Conservation (phyloP, 352 stramenopile species). For the Phytophthora pisi region DNA sequence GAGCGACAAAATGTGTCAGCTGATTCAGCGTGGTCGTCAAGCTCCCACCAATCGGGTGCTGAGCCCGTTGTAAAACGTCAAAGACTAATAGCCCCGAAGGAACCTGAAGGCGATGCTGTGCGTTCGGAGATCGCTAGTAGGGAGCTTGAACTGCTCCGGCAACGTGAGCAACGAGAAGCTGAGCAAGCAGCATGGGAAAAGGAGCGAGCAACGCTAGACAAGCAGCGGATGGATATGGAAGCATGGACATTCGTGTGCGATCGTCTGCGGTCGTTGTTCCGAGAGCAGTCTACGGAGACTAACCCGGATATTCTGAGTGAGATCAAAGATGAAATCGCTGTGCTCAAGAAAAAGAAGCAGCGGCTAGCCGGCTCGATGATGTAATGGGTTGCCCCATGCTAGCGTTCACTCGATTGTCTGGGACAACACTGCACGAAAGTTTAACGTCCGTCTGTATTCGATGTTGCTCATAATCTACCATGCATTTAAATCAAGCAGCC, state of each 20-base stretch:
- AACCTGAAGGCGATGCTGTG: conserved; percentile 14
- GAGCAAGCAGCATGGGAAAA: conserved; percentile 41
- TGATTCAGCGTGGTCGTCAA: conserved; percentile 9
- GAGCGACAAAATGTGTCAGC: conserved; percentile 18
- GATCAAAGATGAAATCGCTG: conserved; percentile 39
- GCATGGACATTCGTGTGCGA: conserved; percentile 43
- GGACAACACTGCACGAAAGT: neutral
- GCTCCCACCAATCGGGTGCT: conserved; percentile 8
- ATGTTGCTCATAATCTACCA: conserved; percentile 4
- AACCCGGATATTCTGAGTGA: conserved; percentile 29
- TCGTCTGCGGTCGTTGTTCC: conserved; percentile 37
- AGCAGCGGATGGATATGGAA: conserved; percentile 44
- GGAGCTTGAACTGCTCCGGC: conserved; percentile 36
- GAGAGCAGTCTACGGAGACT: conserved; percentile 34
- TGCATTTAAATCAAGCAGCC: conserved; percentile 2
- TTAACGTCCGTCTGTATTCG: conserved; percentile 5
- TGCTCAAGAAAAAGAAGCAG: conserved; percentile 49
- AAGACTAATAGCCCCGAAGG: conserved; percentile 6
- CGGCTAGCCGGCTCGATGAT: conserved; percentile 31
- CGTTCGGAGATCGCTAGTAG: conserved; percentile 35
- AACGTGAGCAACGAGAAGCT: conserved; percentile 38
- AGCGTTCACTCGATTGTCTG: neutral
- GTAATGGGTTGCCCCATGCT: neutral
- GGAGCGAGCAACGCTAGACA: conserved; percentile 30
- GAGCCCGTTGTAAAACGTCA: conserved; percentile 20